These are phyloP conservation scores for Rhodamnia rubescens DNA, from an alignment of 345 rosid genomes.

Conservation along the genomic window DNA sequence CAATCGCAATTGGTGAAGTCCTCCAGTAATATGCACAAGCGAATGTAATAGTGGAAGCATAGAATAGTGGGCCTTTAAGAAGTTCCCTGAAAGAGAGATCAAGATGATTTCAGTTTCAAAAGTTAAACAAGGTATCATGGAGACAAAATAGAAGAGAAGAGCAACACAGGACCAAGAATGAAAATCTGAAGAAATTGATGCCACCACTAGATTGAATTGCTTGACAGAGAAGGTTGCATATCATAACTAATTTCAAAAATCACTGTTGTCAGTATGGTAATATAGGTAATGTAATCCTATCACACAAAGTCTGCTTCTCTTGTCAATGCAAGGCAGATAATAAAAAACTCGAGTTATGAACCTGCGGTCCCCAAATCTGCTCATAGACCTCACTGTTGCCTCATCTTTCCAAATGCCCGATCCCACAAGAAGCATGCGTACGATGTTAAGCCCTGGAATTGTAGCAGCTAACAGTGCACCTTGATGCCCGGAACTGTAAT, in stretches of 20 bases:
- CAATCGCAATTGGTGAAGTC: conserved; percentile 65
- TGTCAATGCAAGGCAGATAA: neutral
- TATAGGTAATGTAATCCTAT: neutral
- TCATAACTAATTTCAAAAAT: neutral
- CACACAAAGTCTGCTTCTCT: neutral
- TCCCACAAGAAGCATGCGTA: conserved; percentile 75
- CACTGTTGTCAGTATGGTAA: neutral
- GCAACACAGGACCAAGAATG: neutral
- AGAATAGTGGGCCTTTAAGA: conserved; percentile 85
- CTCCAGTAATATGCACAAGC: conserved; percentile 70
- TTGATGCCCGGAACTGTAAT: conserved; percentile 59
- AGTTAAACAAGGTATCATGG: neutral
- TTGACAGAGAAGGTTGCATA: neutral
- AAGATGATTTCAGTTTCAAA: neutral
- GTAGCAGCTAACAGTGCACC: conserved; percentile 74
- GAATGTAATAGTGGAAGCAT: conserved; percentile 50
- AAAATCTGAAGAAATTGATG: neutral
- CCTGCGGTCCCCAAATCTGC: conserved; percentile 93
- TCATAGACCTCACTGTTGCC: conserved; percentile 88
- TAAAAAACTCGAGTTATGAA: conserved; percentile 3
- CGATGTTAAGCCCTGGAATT: conserved; percentile 59
- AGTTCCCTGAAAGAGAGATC: conserved; percentile 62
- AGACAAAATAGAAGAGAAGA: neutral
- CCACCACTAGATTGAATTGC: neutral
- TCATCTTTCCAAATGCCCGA: conserved; percentile 72